Evolutionary conservation across 2,329 filamentous ascomycete genomes (phyloP).

Genomic region (Chrysoporthe austroafricana): DNA sequence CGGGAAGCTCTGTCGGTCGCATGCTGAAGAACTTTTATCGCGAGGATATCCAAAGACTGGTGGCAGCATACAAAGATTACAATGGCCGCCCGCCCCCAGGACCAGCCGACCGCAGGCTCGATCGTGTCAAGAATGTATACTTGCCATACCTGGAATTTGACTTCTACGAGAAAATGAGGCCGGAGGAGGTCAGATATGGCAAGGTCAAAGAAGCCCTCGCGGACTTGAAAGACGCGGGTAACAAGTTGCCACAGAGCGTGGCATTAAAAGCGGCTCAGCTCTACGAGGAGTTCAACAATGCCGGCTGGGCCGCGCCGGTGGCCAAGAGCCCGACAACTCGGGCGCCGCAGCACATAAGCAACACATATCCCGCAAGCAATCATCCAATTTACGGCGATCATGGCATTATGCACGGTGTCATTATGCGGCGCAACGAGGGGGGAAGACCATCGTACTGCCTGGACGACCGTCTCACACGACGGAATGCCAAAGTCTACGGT

Average conservation of each 20-base stretch:
- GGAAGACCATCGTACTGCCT: conserved; percentile 10
- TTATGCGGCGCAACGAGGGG: conserved; percentile 4
- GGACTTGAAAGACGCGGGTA: background rate
- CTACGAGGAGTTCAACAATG: conserved; percentile 16
- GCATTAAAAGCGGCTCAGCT: conserved; percentile 2
- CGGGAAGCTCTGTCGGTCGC: background rate
- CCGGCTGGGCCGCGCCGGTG: conserved; percentile 3
- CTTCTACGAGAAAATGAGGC: background rate
- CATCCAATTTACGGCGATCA: conserved; percentile 38
- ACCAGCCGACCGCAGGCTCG: background rate
- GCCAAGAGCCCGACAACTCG: background rate
- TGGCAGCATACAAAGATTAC: background rate
- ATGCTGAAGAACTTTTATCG: background rate
- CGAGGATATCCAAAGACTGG: background rate
- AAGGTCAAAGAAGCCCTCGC: background rate
- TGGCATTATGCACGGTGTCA: conserved; percentile 39
- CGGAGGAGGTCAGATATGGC: background rate
- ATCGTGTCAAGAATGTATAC: background rate
- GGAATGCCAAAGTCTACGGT: background rate
- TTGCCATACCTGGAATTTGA: conserved; percentile 5
- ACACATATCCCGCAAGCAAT: conserved; percentile 27
- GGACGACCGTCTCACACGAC: conserved; percentile 26
- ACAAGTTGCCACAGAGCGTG: conserved; percentile 5
- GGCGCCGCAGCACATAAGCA: conserved; percentile 1
- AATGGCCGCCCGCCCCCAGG: background rate